These are phyloP conservation scores for Leccinellum luteum DNA, from an alignment of 768 basidiomycete species.

Conservation along the genomic window DNA sequence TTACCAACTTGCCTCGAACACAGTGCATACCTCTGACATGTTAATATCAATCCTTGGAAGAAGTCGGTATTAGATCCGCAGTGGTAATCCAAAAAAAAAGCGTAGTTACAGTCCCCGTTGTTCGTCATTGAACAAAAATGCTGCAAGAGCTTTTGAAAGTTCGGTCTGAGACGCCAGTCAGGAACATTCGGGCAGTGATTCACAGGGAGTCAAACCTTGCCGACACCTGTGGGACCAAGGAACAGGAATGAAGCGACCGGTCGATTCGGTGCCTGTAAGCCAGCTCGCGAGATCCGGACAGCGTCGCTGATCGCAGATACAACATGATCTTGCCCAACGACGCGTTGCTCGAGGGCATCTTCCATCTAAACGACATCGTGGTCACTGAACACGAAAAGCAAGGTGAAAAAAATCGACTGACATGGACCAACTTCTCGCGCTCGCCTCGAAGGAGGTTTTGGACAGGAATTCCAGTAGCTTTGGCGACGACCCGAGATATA, in stretches of 20 bases:
- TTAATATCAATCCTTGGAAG: constrained; percentile 79
- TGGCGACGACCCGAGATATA: constrained; percentile 85
- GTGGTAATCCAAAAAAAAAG: not conserved
- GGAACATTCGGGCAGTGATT: not conserved
- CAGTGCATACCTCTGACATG: constrained; percentile 71
- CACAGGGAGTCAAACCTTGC: constrained; percentile 49
- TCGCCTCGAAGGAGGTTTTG: constrained; percentile 87
- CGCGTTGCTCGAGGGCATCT: constrained; percentile 62
- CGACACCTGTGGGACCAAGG: constrained; percentile 85
- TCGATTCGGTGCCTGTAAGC: constrained; percentile 81
- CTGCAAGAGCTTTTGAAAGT: constrained; percentile 83
- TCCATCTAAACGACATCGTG: constrained; percentile 66
- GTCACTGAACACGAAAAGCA: not conserved
- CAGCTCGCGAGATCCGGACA: constrained; percentile 89
- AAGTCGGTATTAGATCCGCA: not conserved
- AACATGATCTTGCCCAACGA: constrained; percentile 93
- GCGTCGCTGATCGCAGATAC: constrained; percentile 84
- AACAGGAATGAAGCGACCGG: constrained; percentile 94
- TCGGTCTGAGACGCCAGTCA: constrained; percentile 53
- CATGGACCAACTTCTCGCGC: constrained; percentile 84
- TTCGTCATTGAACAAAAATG: constrained; percentile 89
- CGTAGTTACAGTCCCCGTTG: constrained; percentile 71
- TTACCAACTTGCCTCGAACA: not conserved
- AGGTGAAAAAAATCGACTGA: constrained; percentile 35
- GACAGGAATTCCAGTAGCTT: constrained; percentile 88